phyloP scores from a whole-genome alignment of 2,329 filamentous ascomycete genomes.

The Venturia carpophila region DNA sequence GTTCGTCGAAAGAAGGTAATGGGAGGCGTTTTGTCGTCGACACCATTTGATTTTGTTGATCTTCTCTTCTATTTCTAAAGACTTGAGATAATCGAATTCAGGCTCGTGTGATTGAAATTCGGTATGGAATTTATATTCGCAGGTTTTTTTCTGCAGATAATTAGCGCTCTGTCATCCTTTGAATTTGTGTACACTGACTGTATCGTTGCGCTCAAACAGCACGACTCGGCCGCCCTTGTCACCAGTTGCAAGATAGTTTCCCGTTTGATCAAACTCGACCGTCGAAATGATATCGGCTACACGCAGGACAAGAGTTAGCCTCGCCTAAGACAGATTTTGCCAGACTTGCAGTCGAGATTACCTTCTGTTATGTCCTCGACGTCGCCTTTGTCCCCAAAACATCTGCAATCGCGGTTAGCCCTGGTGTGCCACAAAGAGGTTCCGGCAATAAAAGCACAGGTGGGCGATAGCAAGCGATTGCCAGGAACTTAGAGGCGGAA shows the following conservation, averaged over 20 bases:
- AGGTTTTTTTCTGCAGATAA: constrained; percentile 83
- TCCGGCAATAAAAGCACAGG: constrained; percentile 24
- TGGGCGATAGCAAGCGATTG: constrained; percentile 18
- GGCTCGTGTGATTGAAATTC: constrained; percentile 99
- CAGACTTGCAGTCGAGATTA: constrained; percentile 29
- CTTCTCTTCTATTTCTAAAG: constrained; percentile 98
- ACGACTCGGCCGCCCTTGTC: constrained; percentile 83
- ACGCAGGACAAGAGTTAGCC: neutral
- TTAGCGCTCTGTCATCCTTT: constrained; percentile 28
- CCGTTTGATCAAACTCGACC: constrained; percentile 83
- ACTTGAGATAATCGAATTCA: constrained; percentile 99
- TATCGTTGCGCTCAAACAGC: constrained; percentile 89
- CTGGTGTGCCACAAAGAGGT: constrained; percentile 19
- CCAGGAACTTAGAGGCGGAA: neutral
- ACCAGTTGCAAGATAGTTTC: constrained; percentile 83
- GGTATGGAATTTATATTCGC: constrained; percentile 99
- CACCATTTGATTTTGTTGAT: constrained; percentile 99
- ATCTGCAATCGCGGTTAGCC: constrained; percentile 48
- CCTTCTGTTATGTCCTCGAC: constrained; percentile 98
- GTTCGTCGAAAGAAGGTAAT: constrained; percentile 96
- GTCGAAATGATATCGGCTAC: constrained; percentile 85
- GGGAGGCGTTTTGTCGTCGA: constrained; percentile 92
- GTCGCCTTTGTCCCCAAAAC: constrained; percentile 99
- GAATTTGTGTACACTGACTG: constrained; percentile 49
- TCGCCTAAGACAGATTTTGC: constrained; percentile 6